Evolutionary conservation across 2,329 filamentous ascomycete species (phyloP), one percentile per base, ranked within the genome.

Genomic region (Ophiostoma ips): DNA sequence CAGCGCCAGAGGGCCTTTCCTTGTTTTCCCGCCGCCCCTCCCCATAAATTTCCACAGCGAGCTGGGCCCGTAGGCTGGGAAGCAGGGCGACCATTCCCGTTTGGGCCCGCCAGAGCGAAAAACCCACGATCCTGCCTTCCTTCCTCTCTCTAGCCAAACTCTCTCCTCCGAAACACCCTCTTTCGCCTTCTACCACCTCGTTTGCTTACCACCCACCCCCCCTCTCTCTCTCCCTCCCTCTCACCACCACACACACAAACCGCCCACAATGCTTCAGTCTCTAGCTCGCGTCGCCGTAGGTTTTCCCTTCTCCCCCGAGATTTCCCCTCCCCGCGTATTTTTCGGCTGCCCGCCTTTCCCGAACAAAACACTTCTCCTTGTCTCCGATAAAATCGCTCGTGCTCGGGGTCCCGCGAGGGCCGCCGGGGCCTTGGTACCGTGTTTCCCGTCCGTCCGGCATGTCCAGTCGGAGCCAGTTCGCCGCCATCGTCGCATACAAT

Each of bases 241-340:
- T 16, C 3, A 18, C 16, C 31, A 34, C 30, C 40, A 30, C 44
- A 43, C 43, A 24, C 49, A 31, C 15, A 41, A 11, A 41, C 5
- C 30, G 16, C 30, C 30, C 41, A 52, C 46, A 19, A 52, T 52
- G 50, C 47, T 52, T 31, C 50, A 52, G 61, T 71, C 74, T 65
- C 63, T 77, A 55, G 70, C 71, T 62, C 68, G 75, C 68, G 68
- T 67, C 64, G 71, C 75, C 66, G 76, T 79, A 71, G 59, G 74
- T 69, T 49, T 34, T 55, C 28, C 16, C 50, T 24, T 38, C n/a
- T 19, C 36, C 28, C 15, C n/a, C n/a, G n/a, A n/a, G n/a, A n/a
- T n/a, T 38, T 31, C 11, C 12, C 15, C 11, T 21, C 16, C 13
- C 33, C 9, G 35, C 24, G 30, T 43, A 21, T 15, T 19, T 46